Evolutionary conservation across 192 early-diverging fungal species (phyloP), one percentile per base, ranked within the genome.

Genomic region (Powellomyces hirtus): DNA sequence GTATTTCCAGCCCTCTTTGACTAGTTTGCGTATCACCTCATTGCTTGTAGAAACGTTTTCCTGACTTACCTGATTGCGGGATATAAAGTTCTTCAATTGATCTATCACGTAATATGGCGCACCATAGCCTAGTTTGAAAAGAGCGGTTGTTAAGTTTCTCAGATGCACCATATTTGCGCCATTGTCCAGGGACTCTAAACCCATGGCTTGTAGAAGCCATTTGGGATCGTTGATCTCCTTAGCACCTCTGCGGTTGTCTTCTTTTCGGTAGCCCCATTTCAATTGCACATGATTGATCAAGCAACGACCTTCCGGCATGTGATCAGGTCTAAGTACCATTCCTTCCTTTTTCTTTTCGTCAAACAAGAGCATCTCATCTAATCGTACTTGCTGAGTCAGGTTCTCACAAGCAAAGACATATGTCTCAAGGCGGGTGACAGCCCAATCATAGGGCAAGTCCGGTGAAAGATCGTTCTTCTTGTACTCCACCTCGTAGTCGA

Each of bases 281-380:
- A 1, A 22, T 58, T 51, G 56, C 2, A 56, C 34, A 11, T 27
- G 16, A 27, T 66, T 66, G 50, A 57, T 2, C 11, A 55, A 13
- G 37, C 64, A 66, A 20, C n/a, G n/a, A 34, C 64, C 64, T 22
- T 31, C 35, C 14, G 46, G 31, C 0, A 30, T 22, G 0, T 30
- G 1, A 8, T 56, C 29, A 27, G 22, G 50, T 20, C 46, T 24
- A 46, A 46, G 49, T 24, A 27, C 13, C 26, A 36, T 35, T 8
- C 22, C 22, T 14, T 55, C 64, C 10, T 55, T 35, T 56, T 66
- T 46, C 13, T n/a, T 7, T 30, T 66, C 51, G 36, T 66, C 64
- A 56, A 66, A 66, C 13, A 66, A 36, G 18, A 66, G 20, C 50
- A 56, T 66, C 7, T 66, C 20, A 10, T 57, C 64, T 0, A 52